Base-by-base conservation (phyloP, 345 rosid species). In the Aegle marmelos region DNA sequence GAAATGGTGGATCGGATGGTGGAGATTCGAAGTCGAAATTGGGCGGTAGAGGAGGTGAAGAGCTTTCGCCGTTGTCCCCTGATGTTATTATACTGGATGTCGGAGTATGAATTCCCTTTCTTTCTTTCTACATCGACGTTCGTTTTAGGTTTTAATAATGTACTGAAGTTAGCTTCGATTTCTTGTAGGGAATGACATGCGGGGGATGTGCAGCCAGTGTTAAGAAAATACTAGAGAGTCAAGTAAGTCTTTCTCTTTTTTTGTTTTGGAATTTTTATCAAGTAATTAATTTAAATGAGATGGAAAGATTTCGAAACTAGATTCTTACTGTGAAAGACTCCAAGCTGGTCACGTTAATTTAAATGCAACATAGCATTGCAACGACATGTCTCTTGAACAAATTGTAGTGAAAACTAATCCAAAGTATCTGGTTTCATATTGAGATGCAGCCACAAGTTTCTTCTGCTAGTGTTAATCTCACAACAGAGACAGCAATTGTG, bases 201-300 rank as follows among this genome's bases (percentile, higher is more conserved):
- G 99, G 99, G n/a, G 99, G 98, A 75, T 96, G 99, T 76, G 98
- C 97, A 7, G 93, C 98, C 5, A 96, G 97, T 79, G 99, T 96
- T 71, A 96, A 94, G 87, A 92, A 88, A 81, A 96, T 96, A 67
- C 87, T 96, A 33, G 97, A 96, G 89, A 90, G 85, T 81, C 98
- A 94, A 90, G 99, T 94, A 79, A 86, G 88, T 76, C 16, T 22
- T 16, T 17, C 28, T 62, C 45, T n/a, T 58, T 21, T 22, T 9
- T 5, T 4, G 17, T 56, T 16, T 50, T 71, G 9, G 11, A 10
- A 10, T 11, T 41, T 53, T 53, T 53, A 53, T 17, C 57, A 5
- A 53, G 57, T 53, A 16, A 53, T 17, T 4, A 19, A 53, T 53
- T 17, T 53, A 53, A 10, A 60, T 60, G 33, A 60, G 14, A 27